These are phyloP conservation scores for Boletus subcaerulescens DNA, from an alignment of 768 basidiomycete species.

Conservation along the genomic window DNA sequence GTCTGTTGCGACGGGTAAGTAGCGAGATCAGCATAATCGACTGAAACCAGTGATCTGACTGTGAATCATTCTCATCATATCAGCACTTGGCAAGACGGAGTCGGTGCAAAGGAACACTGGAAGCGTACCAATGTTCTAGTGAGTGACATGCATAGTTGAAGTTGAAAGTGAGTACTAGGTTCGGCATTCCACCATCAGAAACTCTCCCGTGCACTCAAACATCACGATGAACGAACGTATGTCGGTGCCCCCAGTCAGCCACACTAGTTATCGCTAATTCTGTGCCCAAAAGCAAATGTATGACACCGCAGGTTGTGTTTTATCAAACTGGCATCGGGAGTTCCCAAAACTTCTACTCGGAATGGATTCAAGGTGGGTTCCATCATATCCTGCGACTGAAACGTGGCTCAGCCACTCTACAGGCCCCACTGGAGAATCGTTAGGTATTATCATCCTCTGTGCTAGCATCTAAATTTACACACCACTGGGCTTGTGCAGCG, in stretches of 20 bases:
- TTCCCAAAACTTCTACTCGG: constrained; percentile 53
- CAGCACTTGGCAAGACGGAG: constrained; percentile 75
- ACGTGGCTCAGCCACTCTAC: constrained; percentile 8
- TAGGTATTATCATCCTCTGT: constrained; percentile 40
- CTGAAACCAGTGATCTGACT: neutral
- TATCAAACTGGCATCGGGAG: constrained; percentile 64
- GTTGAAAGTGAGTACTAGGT: neutral
- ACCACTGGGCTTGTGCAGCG: constrained; percentile 34
- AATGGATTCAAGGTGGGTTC: constrained; percentile 58
- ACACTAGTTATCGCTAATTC: neutral
- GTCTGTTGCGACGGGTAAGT: constrained; percentile 75
- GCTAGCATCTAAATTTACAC: constrained; percentile 1
- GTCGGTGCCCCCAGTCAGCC: constrained; percentile 3
- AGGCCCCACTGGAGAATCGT: constrained; percentile 63
- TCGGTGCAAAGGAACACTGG: constrained; percentile 41
- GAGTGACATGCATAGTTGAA: constrained; percentile 9
- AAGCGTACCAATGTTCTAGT: constrained; percentile 59
- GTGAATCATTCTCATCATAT: neutral
- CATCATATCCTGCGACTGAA: neutral
- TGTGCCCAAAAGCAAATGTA: constrained; percentile 25
- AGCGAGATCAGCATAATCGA: neutral
- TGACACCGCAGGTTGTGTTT: constrained; percentile 60
- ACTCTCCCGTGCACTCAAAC: constrained; percentile 50
- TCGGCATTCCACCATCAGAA: constrained; percentile 34
- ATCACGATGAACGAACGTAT: constrained; percentile 44